A percentile compares a stretch with the other conserved stretches of the same genome.
These are phyloP conservation scores for Trichoderma orchidacearum DNA, from an alignment of 495 filamentous ascomycete species.

Conservation along the genomic window DNA sequence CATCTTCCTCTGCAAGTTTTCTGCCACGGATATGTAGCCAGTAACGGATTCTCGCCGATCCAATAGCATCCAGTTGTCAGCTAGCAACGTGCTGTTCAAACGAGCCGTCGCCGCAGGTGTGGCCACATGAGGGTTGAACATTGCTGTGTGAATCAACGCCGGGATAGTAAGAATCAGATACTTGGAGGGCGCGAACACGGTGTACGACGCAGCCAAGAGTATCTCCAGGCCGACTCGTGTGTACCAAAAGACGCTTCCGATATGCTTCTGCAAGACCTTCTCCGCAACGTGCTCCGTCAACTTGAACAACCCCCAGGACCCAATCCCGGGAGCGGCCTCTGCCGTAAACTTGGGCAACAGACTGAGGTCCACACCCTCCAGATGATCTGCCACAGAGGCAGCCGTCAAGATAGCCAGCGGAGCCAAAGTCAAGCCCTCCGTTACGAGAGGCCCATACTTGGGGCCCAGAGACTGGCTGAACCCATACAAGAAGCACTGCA, in stretches of 20 bases:
- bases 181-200: slow-evolving; percentile 52
- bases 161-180: slow-evolving; percentile 51
- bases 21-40: slow-evolving; percentile 83
- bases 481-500: slow-evolving; percentile 54
- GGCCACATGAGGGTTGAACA: slow-evolving; percentile 59
- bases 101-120: slow-evolving; percentile 33
- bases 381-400: slow-evolving; percentile 45
- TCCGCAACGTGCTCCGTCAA: slow-evolving; percentile 37
- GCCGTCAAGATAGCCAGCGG: slow-evolving; percentile 58
- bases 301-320: slow-evolving; percentile 52
- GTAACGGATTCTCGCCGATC: slow-evolving; percentile 74
- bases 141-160: slow-evolving; percentile 52
- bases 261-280: slow-evolving; percentile 33
- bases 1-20: slow-evolving; percentile 55
- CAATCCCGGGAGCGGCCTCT: slow-evolving; percentile 45
- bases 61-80: slow-evolving; percentile 46
- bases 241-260: slow-evolving; percentile 49
- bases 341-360: slow-evolving; percentile 36
- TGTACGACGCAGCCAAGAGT: slow-evolving; percentile 46
- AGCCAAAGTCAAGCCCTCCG: slow-evolving; percentile 55
- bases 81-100: slow-evolving; percentile 48
- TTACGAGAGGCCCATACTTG: slow-evolving; percentile 57
- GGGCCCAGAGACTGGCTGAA: slow-evolving; percentile 52
- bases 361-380: slow-evolving; percentile 47
- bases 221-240: slow-evolving; percentile 60